Evolutionary conservation across 768 basidiomycete genomes (phyloP), one percentile per base, ranked within the genome.

Genomic region (Collybia nuda): DNA sequence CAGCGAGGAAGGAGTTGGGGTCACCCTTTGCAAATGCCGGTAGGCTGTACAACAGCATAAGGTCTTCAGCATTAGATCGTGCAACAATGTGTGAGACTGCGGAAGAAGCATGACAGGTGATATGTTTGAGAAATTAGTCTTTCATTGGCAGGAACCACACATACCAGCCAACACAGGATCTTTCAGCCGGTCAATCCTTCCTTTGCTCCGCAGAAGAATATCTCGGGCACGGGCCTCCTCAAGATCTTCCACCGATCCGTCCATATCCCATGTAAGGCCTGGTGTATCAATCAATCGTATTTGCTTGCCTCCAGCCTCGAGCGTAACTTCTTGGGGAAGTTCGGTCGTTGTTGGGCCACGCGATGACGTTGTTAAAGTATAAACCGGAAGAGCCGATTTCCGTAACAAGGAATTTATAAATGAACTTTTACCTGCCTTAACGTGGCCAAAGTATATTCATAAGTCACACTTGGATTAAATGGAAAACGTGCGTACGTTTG

Each of bases 41-140:
- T 12, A 93, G 73, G 56, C 79, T 84, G 71, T 95, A 96, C 43
- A 85, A 71, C n/a, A 96, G 68, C 89, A 95, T 94, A 37, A 97
- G 75, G 65, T 96, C 94, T 62, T 94, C 86, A 26, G 78, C 68
- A 57, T 80, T 81, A 2, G 88, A 82, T 22, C 82, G 80, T 32
- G 79, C 65, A 19, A 94, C 75, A 52, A 97, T 80, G 55, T 87
- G 77, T 15, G 77, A 67, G 48, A 89, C 91, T 90, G 54, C 18
- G 38, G 46, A 28, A 54, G 45, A 42, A 37, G 12, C 32, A 14
- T 11, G 32, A 32, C 32, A 32, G 5, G 32, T 42, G 43, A 51
- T 59, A 24, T 40, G 24, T 15, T 56, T n/a, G 51, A 39, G 49
- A 38, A 49, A 56, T 35, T 37, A 28, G 8, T 54, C 26, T n/a